Evolutionary conservation across 306 rosid genomes (phyloP), one percentile per base, ranked within the genome.

Genomic region (Prunus padus): DNA sequence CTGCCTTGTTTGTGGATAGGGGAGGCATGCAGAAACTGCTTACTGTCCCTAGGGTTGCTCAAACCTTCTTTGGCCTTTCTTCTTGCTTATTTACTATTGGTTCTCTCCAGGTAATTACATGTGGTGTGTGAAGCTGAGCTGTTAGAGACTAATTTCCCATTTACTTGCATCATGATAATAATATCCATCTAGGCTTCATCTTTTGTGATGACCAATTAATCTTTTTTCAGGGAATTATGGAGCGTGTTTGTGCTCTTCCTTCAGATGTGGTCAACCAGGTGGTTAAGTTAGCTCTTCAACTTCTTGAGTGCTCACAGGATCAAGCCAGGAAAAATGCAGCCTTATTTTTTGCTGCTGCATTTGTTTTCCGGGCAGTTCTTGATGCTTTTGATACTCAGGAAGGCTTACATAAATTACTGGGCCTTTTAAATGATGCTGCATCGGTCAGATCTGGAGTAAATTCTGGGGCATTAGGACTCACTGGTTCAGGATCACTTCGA

Each of bases 201-300:
- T 22, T 69, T 18, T 61, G 63, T 62, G 4, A 11, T 50, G 37
- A 47, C 13, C 2, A 15, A 23, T 60, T 31, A 46, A 49, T 46
- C 18, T 67, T 28, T 83, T 40, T 80, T 77, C 85, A 96, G 99
- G 97, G 91, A 55, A 90, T 96, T 67, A 96, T 92, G 99, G 99
- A 96, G 72, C 89, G 97, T 25, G 99, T 96, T 47, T 96, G 99
- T 79, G 98, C 99, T 75, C 99, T 92, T 82, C 98, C 98, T 52
- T 84, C 96, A 0, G 91, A 90, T 67, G 85, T 92, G 59, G 89
- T 90, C 44, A 61, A 88, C 82, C 92, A 89, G 80, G 86, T 92
- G 79, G 99, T 96, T 76, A 92, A 90, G 82, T 79, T 96, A 84
- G 96, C 97, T 49, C 90, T 96, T 81, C 96, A 90, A 76, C 97